Base-by-base conservation (phyloP, 176 grass and related monocot genomes). In the Tillandsia fasciculata region DNA sequence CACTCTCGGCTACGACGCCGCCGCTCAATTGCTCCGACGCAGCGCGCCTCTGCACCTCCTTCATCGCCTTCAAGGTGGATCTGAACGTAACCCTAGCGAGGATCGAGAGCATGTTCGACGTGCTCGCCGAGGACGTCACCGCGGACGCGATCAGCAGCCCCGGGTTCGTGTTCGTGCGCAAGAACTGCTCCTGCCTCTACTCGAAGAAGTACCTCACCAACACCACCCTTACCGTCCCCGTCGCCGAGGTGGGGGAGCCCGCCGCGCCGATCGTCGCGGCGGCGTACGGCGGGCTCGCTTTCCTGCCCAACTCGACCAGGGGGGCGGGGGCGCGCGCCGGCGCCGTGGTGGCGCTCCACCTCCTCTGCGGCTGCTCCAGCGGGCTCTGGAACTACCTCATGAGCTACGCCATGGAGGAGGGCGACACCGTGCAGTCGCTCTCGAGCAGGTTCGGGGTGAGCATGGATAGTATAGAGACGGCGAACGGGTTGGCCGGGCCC, bases 381-480 rank as follows among this genome's bases (percentile, higher is more conserved):
- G 87, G 89, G 10, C 78, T 86, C 27, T 99, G 94, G 94, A 93
- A 99, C 75, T 99, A 99, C 77, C 83, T 99, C 51, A 86, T 99
- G 72, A 99, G 72, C 74, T 93, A 99, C 85, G 89, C 85, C 27
- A 81, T 88, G 27, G 82, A 87, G 14, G 84, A 86, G 2, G 94
- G 89, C 1, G 89, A 99, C 78, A 87, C 89, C 10, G 68, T 99
- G 15, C 81, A 86, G 77, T 85, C 94, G 12, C 77, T 99, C 3
- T 91, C 94, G 18, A 99, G 94, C 52, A 84, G 89, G 80, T 99
- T 99, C 20, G 94, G 94, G 61, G 80, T 82, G 11, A 99, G 94
- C 82, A 99, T 99, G 94, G 94, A 99, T 79, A 87, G 81, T 64
- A 99, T 99, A 65, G 94, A 99, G 87, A 77, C 86, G 24, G 89